Conservation (phyloP, 73 alveolate genomes). For the Tetrahymena borealis region DNA sequence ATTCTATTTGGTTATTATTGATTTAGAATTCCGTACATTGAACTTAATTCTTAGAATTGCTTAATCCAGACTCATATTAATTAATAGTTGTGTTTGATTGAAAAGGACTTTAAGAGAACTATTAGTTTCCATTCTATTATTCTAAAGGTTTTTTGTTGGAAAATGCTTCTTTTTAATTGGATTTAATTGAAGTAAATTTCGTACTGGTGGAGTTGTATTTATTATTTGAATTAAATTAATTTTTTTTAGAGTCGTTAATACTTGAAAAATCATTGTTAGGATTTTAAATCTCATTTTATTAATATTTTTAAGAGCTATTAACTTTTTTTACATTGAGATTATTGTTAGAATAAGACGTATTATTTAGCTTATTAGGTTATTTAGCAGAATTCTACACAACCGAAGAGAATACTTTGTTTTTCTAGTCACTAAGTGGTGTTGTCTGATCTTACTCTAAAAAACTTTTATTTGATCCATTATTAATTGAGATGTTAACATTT, state of each 20-base stretch:
- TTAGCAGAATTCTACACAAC: neutral
- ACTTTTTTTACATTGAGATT: neutral
- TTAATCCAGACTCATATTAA: neutral
- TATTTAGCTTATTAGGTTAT: neutral
- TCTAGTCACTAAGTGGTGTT: neutral
- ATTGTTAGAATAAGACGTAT: neutral
- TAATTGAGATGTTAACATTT: neutral
- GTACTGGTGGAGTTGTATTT: neutral
- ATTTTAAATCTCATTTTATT: neutral
- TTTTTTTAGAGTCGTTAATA: neutral
- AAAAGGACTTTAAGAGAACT: neutral
- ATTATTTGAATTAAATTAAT: neutral
- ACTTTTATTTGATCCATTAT: neutral
- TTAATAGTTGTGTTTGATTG: neutral
- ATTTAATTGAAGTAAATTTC: neutral
- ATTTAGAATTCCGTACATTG: neutral
- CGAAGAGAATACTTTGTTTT: neutral
- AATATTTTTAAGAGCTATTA: neutral
- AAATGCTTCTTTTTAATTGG: neutral
- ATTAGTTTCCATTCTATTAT: neutral
- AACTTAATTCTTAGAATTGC: neutral
- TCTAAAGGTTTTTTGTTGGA: neutral
- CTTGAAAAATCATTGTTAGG: neutral
- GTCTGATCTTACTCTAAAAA: neutral
- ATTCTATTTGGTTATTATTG: neutral